phyloP scores from a whole-genome alignment of 2,329 filamentous ascomycete genomes.

The Cladosporium oxysporum region DNA sequence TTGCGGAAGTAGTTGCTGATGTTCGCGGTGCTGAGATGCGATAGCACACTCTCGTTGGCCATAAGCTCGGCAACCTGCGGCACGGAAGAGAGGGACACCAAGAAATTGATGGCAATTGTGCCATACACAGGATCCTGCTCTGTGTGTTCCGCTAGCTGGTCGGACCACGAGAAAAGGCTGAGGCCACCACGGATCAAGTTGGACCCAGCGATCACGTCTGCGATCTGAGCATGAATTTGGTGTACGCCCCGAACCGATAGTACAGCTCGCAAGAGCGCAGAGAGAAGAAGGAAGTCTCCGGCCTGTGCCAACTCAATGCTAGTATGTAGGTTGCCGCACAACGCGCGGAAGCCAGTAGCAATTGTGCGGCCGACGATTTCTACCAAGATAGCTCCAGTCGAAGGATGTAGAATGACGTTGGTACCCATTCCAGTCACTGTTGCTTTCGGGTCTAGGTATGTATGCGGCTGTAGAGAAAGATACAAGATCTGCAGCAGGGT shows the following conservation, averaged over 20 bases:
- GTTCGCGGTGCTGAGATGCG: slow-evolving; percentile 76
- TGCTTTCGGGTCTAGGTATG: slow-evolving; percentile 26
- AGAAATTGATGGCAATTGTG: slow-evolving; percentile 84
- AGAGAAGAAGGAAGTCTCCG: slow-evolving; percentile 83
- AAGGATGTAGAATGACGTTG: slow-evolving; percentile 22
- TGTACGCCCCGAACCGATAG: slow-evolving; percentile 72
- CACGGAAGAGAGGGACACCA: slow-evolving; percentile 82
- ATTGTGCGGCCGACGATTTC: slow-evolving; percentile 80
- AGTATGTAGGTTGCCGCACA: slow-evolving; percentile 77
- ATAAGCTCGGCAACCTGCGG: slow-evolving; percentile 83
- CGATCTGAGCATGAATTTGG: slow-evolving; percentile 53
- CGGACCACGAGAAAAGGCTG: slow-evolving; percentile 91
- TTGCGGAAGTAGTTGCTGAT: slow-evolving; percentile 74
- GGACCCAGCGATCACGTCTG: slow-evolving; percentile 55
- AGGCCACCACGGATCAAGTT: slow-evolving; percentile 78
- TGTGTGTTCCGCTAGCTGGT: slow-evolving; percentile 70
- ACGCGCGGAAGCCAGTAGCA: slow-evolving; percentile 75
- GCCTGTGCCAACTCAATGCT: slow-evolving; percentile 51
- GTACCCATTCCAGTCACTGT: slow-evolving; percentile 3
- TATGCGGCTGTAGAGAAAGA: slow-evolving; percentile 70
- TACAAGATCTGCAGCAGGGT: slow-evolving; percentile 82
- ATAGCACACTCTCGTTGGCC: slow-evolving; percentile 80
- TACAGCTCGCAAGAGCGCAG: slow-evolving; percentile 82
- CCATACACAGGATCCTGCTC: slow-evolving; percentile 87
- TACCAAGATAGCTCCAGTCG: slow-evolving; percentile 60